Percentiles rank a stretch among this genome's conserved stretches.
Conservation (phyloP, 2,329 filamentous ascomycete species). For the Aspergillus pseudonomiae region DNA sequence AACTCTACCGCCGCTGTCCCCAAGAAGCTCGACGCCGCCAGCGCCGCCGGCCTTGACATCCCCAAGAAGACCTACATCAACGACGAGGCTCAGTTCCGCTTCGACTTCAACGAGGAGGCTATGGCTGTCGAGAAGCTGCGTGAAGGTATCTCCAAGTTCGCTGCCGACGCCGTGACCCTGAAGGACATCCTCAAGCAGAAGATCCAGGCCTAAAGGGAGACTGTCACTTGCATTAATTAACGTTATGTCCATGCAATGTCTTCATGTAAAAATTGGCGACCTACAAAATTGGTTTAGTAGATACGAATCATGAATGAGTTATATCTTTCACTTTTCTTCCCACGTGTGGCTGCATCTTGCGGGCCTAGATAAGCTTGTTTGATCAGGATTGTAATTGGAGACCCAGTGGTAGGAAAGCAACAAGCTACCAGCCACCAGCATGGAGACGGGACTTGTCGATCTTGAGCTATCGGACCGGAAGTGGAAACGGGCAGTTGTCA, state of each 20-base stretch:
- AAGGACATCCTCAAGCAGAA: constrained; percentile 91
- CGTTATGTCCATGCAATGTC: constrained; percentile 10
- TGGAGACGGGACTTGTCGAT: neutral
- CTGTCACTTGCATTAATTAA: constrained; percentile 9
- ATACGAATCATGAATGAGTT: constrained; percentile 28
- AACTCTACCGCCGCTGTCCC: constrained; percentile 81
- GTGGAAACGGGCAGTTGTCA: no score
- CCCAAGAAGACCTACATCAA: constrained; percentile 89
- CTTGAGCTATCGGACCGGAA: neutral
- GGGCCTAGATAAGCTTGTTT: neutral
- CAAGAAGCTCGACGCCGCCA: constrained; percentile 82
- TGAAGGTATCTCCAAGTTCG: constrained; percentile 99
- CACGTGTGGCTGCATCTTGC: neutral
- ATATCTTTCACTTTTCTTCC: constrained; percentile 5
- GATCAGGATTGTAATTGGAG: neutral
- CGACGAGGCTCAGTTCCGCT: constrained; percentile 89
- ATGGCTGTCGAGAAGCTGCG: constrained; percentile 99
- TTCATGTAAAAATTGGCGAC: constrained; percentile 29
- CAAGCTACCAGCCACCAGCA: neutral
- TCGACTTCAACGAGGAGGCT: constrained; percentile 99
- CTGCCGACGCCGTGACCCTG: constrained; percentile 89
- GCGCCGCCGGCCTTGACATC: constrained; percentile 70
- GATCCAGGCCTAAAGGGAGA: constrained; percentile 57
- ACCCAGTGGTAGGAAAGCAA: neutral
- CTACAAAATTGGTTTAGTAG: constrained; percentile 26